Percentiles rank a stretch among this genome's conserved stretches.
Evolutionary conservation across 1,284 basidiomycete genomes (phyloP).

Genomic region (Xanthoconium separans): DNA sequence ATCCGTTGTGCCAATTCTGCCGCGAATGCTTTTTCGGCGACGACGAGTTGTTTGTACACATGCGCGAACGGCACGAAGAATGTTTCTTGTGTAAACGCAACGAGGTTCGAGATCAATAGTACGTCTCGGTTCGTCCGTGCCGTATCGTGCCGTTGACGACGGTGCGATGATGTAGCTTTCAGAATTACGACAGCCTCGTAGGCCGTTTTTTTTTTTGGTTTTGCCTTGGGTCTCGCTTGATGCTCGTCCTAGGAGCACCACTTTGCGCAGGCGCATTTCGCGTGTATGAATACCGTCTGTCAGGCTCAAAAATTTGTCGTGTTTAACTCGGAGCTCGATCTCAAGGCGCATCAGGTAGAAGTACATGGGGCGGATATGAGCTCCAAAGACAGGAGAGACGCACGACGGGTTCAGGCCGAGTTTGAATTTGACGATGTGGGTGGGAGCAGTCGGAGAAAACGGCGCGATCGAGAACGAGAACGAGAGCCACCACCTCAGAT

Average conservation of each 20-base stretch:
- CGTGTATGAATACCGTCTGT: conserved; percentile 77
- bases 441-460: conserved; percentile 41
- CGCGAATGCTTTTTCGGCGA: conserved; percentile 86
- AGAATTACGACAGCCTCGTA: conserved; percentile 74
- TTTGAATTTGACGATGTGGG: conserved; percentile 73
- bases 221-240: conserved; percentile 2
- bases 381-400: conserved; percentile 74
- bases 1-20: conserved; percentile 91
- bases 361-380: conserved; percentile 84
- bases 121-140: conserved; percentile 36
- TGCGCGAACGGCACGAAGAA: conserved; percentile 93
- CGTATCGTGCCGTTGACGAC: background rate
- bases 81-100: conserved; percentile 92
- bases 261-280: conserved; percentile 70
- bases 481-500: conserved; percentile 44
- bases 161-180: conserved; percentile 49
- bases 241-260: conserved; percentile 56
- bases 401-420: conserved; percentile 74
- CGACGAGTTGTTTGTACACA: conserved; percentile 93
- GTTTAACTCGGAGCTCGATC: conserved; percentile 84
- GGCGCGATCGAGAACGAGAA: conserved; percentile 44
- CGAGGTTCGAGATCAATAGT: conserved; percentile 85
- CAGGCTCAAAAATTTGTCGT: conserved; percentile 93
- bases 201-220: conserved; percentile 23
- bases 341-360: conserved; percentile 90